Evolutionary conservation across 257 asterid species (phyloP).

Genomic region (Solanum chilense): DNA sequence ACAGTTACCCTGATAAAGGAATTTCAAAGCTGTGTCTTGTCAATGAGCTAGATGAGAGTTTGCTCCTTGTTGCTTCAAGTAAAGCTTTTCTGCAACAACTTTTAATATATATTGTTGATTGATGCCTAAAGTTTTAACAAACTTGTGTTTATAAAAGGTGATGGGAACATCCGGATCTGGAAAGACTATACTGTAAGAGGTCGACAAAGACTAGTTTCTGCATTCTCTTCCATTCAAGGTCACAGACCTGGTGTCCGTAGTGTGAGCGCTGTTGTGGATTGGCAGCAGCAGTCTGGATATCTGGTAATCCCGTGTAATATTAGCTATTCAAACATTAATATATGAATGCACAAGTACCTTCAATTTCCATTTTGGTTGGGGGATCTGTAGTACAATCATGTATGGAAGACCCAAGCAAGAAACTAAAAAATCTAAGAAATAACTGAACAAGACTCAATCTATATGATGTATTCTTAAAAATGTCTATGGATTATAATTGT

Average conservation of each 20-base stretch:
- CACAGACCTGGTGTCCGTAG: conserved; percentile 78
- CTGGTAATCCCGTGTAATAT: conserved; percentile 14
- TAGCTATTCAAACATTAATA: neutral
- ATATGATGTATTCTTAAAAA: neutral
- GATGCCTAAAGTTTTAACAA: neutral
- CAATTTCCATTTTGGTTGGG: neutral
- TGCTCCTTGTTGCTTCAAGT: conserved; percentile 99
- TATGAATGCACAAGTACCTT: neutral
- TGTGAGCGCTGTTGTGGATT: conserved; percentile 92
- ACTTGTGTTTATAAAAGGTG: conserved; percentile 37
- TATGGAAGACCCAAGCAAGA: neutral
- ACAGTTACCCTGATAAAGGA: conserved; percentile 83
- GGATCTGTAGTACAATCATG: neutral
- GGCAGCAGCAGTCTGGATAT: conserved; percentile 99
- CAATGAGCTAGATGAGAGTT: conserved; percentile 81
- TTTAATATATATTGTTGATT: neutral
- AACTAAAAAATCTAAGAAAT: neutral
- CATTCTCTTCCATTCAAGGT: conserved; percentile 83
- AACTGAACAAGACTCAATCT: neutral
- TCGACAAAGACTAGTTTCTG: conserved; percentile 78
- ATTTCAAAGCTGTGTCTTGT: conserved; percentile 87
- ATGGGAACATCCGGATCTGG: conserved; percentile 92
- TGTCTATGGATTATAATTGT: neutral
- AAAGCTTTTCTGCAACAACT: conserved; percentile 11
- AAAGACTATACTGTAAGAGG: conserved; percentile 70